Conservation (phyloP, 1,284 basidiomycete genomes). For the Marasmius oreades region DNA sequence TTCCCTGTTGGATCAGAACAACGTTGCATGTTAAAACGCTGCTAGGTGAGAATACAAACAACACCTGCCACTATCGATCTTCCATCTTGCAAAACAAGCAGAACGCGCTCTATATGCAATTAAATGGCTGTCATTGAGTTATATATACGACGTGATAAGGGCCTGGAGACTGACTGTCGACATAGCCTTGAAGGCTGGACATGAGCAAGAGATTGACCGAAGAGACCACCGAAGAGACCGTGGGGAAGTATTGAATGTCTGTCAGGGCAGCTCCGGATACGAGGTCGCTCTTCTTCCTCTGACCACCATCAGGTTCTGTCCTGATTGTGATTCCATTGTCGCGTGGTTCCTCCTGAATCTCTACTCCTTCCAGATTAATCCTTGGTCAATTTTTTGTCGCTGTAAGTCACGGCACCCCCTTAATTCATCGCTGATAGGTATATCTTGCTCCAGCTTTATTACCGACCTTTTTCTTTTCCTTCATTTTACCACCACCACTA, state of each 20-base stretch:
- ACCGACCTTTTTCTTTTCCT: background rate
- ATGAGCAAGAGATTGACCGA: slow-evolving; percentile 31
- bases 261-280: background rate
- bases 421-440: too few relatives aligned
- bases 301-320: background rate
- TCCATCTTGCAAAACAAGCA: slow-evolving; percentile 89
- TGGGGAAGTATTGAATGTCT: background rate
- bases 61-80: slow-evolving; percentile 75
- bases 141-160: background rate
- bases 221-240: too few relatives aligned
- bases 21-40: background rate
- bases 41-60: background rate
- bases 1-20: slow-evolving; percentile 53
- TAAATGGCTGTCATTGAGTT: slow-evolving; percentile 3
- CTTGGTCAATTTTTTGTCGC: background rate
- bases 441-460: background rate
- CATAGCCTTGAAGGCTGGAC: slow-evolving; percentile 83
- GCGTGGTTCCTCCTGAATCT: background rate
- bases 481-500: background rate
- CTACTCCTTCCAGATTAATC: background rate
- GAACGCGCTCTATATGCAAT: slow-evolving; percentile 66
- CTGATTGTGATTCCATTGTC: background rate
- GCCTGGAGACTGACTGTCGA: slow-evolving; percentile 59
- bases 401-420: background rate
- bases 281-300: background rate